These are phyloP conservation scores for Physaria fendleri DNA, from an alignment of 345 rosid genomes.

Conservation along the genomic window DNA sequence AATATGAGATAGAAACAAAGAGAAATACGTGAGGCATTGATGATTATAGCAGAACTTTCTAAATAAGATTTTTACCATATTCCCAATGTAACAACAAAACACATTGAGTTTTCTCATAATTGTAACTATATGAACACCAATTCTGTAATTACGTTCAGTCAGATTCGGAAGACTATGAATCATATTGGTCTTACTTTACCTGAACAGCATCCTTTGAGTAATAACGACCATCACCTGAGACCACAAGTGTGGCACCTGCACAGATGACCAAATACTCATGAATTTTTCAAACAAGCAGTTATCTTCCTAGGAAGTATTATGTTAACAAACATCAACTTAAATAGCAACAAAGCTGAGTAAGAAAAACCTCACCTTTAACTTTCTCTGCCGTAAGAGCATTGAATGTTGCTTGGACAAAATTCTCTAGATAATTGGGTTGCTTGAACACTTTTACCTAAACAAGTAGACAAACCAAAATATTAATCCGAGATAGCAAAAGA, in stretches of 20 bases:
- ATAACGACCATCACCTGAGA: constrained; percentile 93
- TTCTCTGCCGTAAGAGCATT: constrained; percentile 64
- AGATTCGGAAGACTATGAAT: background rate
- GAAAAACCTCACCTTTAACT: constrained; percentile 51
- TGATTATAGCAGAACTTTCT: no score
- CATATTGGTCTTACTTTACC: constrained; percentile 46
- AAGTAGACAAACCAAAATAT: background rate
- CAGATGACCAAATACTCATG: background rate
- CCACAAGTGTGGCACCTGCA: constrained; percentile 85
- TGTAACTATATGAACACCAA: background rate
- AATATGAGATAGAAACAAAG: background rate
- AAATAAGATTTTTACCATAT: no score
- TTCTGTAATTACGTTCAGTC: background rate
- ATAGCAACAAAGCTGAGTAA: background rate
- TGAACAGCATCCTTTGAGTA: constrained; percentile 85
- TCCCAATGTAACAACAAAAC: no score
- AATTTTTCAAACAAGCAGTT: background rate
- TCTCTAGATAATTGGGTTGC: constrained; percentile 70
- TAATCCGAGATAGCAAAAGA: no score
- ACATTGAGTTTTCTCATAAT: no score
- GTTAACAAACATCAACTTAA: background rate
- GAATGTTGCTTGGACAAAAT: constrained; percentile 83
- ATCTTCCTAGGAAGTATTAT: background rate
- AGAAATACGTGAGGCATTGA: background rate
- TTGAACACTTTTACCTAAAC: constrained; percentile 69